These are phyloP conservation scores for Delitschia confertaspora DNA, from an alignment of 495 filamentous ascomycete genomes.

Conservation along the genomic window DNA sequence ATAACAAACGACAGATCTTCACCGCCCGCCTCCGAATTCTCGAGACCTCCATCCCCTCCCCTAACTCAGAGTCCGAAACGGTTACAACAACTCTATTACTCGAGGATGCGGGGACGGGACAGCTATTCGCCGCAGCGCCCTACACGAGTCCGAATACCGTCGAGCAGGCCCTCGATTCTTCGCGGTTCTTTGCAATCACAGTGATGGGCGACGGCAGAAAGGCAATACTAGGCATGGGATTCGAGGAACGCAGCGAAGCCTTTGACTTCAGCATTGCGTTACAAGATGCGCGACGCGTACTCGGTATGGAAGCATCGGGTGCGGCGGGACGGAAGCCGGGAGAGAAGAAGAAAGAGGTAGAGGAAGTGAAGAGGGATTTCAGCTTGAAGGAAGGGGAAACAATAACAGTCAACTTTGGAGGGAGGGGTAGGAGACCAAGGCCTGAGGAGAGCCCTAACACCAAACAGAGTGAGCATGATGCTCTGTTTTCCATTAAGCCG, in stretches of 20 bases:
- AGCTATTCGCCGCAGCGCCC: slow-evolving; percentile 71
- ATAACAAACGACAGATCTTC: slow-evolving; percentile 61
- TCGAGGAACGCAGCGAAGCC: slow-evolving; percentile 73
- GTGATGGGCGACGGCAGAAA: slow-evolving; percentile 62
- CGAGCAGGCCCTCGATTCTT: slow-evolving; percentile 63
- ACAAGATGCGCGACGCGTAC: slow-evolving; percentile 57
- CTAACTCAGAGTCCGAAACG: slow-evolving; percentile 37
- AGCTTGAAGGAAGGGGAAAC: slow-evolving; percentile 78
- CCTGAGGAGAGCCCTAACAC: slow-evolving; percentile 11
- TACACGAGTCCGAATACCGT: slow-evolving; percentile 52
- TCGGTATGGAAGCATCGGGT: slow-evolving; percentile 37
- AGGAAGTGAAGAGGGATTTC: slow-evolving; percentile 57
- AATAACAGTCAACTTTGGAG: slow-evolving; percentile 65
- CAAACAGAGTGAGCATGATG: slow-evolving; percentile 28
- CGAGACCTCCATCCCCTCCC: slow-evolving; percentile 54
- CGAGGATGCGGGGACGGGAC: slow-evolving; percentile 59
- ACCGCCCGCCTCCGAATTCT: slow-evolving; percentile 70
- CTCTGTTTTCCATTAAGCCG: slow-evolving; percentile 43
- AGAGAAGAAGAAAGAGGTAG: slow-evolving; percentile 23
- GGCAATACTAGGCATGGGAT: slow-evolving; percentile 71
- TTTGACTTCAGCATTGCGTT: slow-evolving; percentile 76
- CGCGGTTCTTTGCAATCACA: slow-evolving; percentile 71
- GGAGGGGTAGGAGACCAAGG: slow-evolving; percentile 26
- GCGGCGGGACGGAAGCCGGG: slow-evolving; percentile 20
- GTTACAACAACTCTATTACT: slow-evolving; percentile 64